Evolutionary conservation across 2,329 filamentous ascomycete species (phyloP).

Genomic region (Cercospora sp.): DNA sequence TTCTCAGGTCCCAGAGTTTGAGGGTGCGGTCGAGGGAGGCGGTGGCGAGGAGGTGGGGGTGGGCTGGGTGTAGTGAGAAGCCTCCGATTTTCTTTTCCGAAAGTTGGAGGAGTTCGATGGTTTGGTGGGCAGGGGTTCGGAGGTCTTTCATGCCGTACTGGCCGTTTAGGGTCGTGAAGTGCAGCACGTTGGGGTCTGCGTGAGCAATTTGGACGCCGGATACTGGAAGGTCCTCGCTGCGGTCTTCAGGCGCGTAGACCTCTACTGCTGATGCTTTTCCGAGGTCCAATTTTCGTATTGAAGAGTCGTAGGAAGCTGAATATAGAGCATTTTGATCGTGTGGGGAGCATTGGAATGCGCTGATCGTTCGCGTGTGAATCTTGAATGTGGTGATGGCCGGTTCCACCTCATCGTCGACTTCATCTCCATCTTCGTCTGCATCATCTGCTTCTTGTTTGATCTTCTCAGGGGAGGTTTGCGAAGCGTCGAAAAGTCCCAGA

Average conservation of each 20-base stretch:
- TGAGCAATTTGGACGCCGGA: constrained; percentile 79
- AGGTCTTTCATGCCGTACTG: constrained; percentile 78
- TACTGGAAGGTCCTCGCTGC: constrained; percentile 71
- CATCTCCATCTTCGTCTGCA: constrained; percentile 65
- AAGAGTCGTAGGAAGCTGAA: constrained; percentile 89
- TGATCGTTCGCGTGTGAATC: constrained; percentile 83
- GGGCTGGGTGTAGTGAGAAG: constrained; percentile 77
- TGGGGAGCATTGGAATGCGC: constrained; percentile 75
- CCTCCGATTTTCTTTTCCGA: constrained; percentile 95
- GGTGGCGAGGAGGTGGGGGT: constrained; percentile 81
- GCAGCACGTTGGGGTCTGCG: constrained; percentile 69
- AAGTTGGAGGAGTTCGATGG: constrained; percentile 67
- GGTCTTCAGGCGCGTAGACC: constrained; percentile 72
- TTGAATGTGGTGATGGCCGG: constrained; percentile 89
- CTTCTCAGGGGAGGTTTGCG: constrained; percentile 58
- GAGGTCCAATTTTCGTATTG: constrained; percentile 82
- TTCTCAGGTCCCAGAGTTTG: constrained; percentile 89
- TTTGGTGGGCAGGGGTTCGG: constrained; percentile 57
- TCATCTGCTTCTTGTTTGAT: constrained; percentile 52
- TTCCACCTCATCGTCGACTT: constrained; percentile 62
- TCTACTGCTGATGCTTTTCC: constrained; percentile 76
- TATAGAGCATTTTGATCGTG: constrained; percentile 73
- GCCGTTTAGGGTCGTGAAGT: constrained; percentile 86
- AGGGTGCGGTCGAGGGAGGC: constrained; percentile 86
- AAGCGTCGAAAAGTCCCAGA: constrained; percentile 86